These are phyloP conservation scores for Pseudogymnoascus sp. DNA, from an alignment of 2,329 filamentous ascomycete species.

Conservation along the genomic window DNA sequence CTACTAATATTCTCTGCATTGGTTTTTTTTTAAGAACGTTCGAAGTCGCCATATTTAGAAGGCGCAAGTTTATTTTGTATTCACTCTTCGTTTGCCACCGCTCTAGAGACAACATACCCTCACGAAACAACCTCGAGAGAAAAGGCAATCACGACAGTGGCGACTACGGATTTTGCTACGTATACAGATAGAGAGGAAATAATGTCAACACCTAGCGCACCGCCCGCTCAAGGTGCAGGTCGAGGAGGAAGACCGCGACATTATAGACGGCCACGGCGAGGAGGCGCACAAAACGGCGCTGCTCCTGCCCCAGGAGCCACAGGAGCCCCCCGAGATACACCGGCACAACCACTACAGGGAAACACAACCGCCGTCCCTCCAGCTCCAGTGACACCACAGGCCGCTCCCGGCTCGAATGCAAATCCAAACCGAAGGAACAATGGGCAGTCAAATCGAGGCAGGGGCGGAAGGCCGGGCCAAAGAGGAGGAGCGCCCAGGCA, in stretches of 20 bases:
- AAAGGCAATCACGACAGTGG: background rate
- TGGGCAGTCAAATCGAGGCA: background rate
- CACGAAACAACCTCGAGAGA: background rate
- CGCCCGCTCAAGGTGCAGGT: background rate
- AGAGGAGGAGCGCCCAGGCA: conserved; percentile 15
- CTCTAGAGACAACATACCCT: background rate
- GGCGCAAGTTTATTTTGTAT: background rate
- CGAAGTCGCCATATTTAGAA: background rate
- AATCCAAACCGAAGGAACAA: conserved; percentile 2
- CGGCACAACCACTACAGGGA: background rate
- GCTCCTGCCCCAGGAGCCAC: background rate
- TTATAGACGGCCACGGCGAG: background rate
- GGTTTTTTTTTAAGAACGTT: background rate
- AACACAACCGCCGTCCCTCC: background rate
- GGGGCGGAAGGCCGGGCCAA: background rate
- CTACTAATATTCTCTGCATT: conserved; percentile 9
- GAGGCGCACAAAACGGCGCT: background rate
- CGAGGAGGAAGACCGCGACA: background rate
- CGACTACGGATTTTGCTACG: background rate
- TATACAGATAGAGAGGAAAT: background rate
- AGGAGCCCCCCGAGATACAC: background rate
- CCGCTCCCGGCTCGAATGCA: background rate
- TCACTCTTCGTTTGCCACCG: background rate
- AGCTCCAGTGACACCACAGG: background rate
- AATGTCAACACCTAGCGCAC: conserved; percentile 4